A percentile compares a stretch with the other conserved stretches of the same genome.
phyloP scores from a whole-genome alignment of 306 rosid species.

The Coriaria nepalensis region DNA sequence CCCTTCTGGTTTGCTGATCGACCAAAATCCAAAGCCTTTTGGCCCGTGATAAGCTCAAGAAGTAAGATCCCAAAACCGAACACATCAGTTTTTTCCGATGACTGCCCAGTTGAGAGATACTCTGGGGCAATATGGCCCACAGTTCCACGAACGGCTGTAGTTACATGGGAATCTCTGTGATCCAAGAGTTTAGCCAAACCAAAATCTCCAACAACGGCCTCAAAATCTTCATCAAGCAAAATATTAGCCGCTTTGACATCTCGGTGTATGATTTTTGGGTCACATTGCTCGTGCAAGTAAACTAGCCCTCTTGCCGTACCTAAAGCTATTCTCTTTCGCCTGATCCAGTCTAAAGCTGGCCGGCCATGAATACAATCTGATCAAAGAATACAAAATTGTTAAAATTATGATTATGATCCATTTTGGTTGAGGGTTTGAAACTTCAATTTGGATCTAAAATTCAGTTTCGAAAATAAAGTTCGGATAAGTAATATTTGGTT shows the following conservation, averaged over 20 bases:
- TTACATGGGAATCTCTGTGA: constrained; percentile 92
- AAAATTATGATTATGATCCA: neutral
- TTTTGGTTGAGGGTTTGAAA: too few relatives aligned
- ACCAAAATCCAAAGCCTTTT: constrained; percentile 91
- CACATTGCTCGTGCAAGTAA: constrained; percentile 94
- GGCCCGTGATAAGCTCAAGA: constrained; percentile 91
- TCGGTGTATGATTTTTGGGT: constrained; percentile 92
- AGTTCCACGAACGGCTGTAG: constrained; percentile 97
- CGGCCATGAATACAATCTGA: constrained; percentile 63
- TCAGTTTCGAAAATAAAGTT: neutral
- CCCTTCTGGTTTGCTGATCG: constrained; percentile 90
- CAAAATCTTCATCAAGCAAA: constrained; percentile 86
- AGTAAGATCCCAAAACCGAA: constrained; percentile 95
- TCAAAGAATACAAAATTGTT: constrained; percentile 2
- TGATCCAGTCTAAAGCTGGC: constrained; percentile 82
- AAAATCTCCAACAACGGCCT: constrained; percentile 95
- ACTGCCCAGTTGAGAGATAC: constrained; percentile 87
- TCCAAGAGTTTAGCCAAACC: constrained; percentile 97
- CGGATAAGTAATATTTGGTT: neutral
- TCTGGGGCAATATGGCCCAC: constrained; percentile 98
- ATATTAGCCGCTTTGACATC: constrained; percentile 98
- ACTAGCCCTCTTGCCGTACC: constrained; percentile 97
- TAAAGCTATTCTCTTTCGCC: constrained; percentile 86
- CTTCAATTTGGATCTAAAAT: neutral
- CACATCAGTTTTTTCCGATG: constrained; percentile 95